Base-by-base conservation (phyloP, 495 filamentous ascomycete genomes). In the Cairneyella variabilis region DNA sequence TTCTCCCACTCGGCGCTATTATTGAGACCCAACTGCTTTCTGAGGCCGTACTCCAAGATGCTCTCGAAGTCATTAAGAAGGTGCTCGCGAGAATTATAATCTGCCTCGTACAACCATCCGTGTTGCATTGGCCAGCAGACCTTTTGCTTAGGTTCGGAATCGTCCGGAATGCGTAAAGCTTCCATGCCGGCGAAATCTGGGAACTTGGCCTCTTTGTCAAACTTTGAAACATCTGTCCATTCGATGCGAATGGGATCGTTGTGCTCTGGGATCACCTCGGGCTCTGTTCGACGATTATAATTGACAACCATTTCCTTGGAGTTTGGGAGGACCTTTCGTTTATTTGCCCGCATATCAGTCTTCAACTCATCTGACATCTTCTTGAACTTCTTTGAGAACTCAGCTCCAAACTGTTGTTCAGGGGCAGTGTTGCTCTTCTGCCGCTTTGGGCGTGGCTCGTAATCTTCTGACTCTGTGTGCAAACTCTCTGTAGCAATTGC, bases 261-360 rank as follows among this genome's bases (percentile, higher is more conserved):
- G 67, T 98, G 93, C 60, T 92, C 88, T 2, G 86, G 83, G 38
- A 98, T 97, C 21, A 77, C 80, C 56, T 97, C 92, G 6, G 90
- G 84, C 16, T 83, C 78, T 0, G 80, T 86, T 32, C 87, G 79
- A 32, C 88, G 79, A 65, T 98, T 98, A 71, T 85, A 97, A 65
- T 95, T 97, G 48, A 92, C 78, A 2, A 95, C 90, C 57, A 95
- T 74, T 55, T 97, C 93, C 64, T 95, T 96, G 0, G 91, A 95
- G 68, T 97, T 97, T 18, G 95, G 93, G 18, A 97, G 72, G 14
- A 96, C 89, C 57, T 91, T 85, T 47, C 87, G 83, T 73, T 96
- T 97, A 72, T 95, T 96, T 53, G 80, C 75, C 46, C 92, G 85
- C 90, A 97, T 95, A 44, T 85, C 86, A 6, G 83, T 70, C 71